A percentile compares a stretch with the other conserved stretches of the same genome.
Evolutionary conservation across 1,139 yeast species (phyloP).

Genomic region (Geotrichum reessii): DNA sequence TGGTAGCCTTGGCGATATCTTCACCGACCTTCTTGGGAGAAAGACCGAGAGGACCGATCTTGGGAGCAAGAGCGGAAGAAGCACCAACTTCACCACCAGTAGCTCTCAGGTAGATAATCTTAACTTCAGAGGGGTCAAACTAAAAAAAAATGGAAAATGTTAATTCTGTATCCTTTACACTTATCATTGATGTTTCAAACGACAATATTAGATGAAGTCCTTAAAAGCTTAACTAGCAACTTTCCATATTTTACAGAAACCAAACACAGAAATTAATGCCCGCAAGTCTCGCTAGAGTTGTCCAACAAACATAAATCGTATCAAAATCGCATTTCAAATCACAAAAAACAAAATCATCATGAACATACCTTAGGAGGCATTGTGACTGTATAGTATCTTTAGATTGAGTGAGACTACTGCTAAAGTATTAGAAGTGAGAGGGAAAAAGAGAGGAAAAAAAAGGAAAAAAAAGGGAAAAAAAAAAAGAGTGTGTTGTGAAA

Average conservation of each 20-base stretch:
- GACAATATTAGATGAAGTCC: not conserved
- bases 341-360: not conserved
- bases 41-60: slow-evolving; percentile 99
- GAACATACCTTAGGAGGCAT: slow-evolving; percentile 21
- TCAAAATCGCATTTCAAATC: not conserved
- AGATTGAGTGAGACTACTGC: slow-evolving; percentile 16
- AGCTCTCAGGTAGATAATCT: slow-evolving; percentile 98
- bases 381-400: slow-evolving; percentile 16
- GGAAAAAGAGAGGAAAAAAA: slow-evolving; percentile 1
- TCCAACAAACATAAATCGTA: not conserved
- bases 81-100: slow-evolving; percentile 99
- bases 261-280: not conserved
- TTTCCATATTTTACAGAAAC: not conserved
- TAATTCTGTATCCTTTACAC: not conserved
- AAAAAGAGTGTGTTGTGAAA: slow-evolving; percentile 9
- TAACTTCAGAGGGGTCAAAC: slow-evolving; percentile 98
- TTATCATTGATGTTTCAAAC: not conserved
- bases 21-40: slow-evolving; percentile 99
- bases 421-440: slow-evolving; percentile 1
- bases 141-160: slow-evolving; percentile 28
- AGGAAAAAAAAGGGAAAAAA: slow-evolving; percentile 7
- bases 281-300: not conserved
- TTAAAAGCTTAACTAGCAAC: not conserved
- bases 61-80: slow-evolving; percentile 98
- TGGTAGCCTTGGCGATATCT: slow-evolving; percentile 99